Evolutionary conservation across 2,329 filamentous ascomycete genomes (phyloP).

Genomic region (Paraconiothyrium brasiliense): DNA sequence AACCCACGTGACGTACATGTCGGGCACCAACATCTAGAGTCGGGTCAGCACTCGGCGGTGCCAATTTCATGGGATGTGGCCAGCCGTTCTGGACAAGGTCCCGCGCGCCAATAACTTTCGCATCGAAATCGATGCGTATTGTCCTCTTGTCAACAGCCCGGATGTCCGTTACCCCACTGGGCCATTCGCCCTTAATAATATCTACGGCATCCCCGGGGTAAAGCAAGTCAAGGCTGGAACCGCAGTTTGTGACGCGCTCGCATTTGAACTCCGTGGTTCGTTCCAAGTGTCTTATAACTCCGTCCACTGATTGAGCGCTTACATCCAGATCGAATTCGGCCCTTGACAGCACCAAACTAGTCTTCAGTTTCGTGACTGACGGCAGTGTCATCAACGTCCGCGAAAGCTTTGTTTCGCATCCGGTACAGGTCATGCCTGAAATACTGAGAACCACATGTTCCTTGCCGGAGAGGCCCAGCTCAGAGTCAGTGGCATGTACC

Average conservation of each 20-base stretch:
- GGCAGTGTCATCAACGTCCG: slow-evolving; percentile 61
- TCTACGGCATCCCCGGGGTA: slow-evolving; percentile 19
- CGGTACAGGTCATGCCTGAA: slow-evolving; percentile 77
- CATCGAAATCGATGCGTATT: slow-evolving; percentile 58
- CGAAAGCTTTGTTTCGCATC: slow-evolving; percentile 73
- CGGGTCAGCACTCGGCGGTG: slow-evolving; percentile 57
- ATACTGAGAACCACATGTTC: slow-evolving; percentile 71
- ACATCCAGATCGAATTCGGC: slow-evolving; percentile 71
- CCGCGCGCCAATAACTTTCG: slow-evolving; percentile 59
- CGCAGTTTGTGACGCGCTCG: slow-evolving; percentile 46
- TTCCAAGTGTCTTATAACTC: slow-evolving; percentile 63
- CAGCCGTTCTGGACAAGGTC: slow-evolving; percentile 53
- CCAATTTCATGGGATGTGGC: slow-evolving; percentile 50
- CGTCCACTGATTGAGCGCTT: slow-evolving; percentile 32
- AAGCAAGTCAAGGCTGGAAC: slow-evolving; percentile 35
- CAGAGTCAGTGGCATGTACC: slow-evolving; percentile 23
- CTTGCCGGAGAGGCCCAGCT: slow-evolving; percentile 33
- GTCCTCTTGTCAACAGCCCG: slow-evolving; percentile 27
- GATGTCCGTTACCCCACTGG: slow-evolving; percentile 33
- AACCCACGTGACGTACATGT: slow-evolving; percentile 63
- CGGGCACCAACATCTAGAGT: slow-evolving; percentile 61
- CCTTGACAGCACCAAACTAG: slow-evolving; percentile 70
- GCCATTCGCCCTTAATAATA: slow-evolving; percentile 31
- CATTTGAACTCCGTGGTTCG: slow-evolving; percentile 71
- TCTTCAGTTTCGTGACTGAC: slow-evolving; percentile 65